These are phyloP conservation scores for Ensete glaucum DNA, from an alignment of 176 grass and related monocot species.

Conservation along the genomic window DNA sequence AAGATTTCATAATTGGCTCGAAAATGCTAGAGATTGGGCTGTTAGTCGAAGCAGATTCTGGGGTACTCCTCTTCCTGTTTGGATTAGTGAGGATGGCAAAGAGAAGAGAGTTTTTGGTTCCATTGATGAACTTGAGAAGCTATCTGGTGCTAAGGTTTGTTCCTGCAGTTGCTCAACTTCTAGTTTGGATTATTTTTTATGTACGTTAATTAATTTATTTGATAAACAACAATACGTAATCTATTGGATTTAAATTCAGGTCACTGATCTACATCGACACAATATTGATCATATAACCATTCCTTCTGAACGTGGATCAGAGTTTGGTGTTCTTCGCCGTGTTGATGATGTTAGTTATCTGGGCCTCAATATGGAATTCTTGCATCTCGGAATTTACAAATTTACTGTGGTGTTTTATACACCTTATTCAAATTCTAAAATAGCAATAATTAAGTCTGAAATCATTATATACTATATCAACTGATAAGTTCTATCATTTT, in stretches of 20 bases:
- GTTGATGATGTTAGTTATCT: slow-evolving; percentile 87
- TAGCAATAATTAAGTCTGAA: too few relatives aligned
- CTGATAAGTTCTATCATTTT: too few relatives aligned
- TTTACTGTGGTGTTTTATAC: neutral
- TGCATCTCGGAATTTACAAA: neutral
- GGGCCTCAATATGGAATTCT: neutral
- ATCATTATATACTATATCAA: too few relatives aligned
- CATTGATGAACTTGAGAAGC: slow-evolving; percentile 79
- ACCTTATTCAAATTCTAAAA: neutral
- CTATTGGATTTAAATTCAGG: slow-evolving; percentile 32
- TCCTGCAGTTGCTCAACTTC: slow-evolving; percentile 15
- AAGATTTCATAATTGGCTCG: slow-evolving; percentile 97
- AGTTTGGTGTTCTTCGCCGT: slow-evolving; percentile 75
- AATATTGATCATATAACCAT: slow-evolving; percentile 96
- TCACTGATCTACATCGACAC: slow-evolving; percentile 93
- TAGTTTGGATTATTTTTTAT: slow-evolving; percentile 2
- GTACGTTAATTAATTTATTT: neutral
- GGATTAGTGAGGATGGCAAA: slow-evolving; percentile 86
- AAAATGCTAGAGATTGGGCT: slow-evolving; percentile 97
- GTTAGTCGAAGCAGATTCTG: slow-evolving; percentile 97
- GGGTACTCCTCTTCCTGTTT: slow-evolving; percentile 94
- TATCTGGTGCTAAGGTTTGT: slow-evolving; percentile 88
- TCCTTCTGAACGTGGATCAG: slow-evolving; percentile 64
- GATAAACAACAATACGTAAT: neutral
- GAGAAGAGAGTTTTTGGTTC: slow-evolving; percentile 92